Percentiles rank a stretch among this genome's conserved stretches.
These are phyloP conservation scores for Cladosporium sp. DNA, from an alignment of 2,329 filamentous ascomycete genomes.

Conservation along the genomic window DNA sequence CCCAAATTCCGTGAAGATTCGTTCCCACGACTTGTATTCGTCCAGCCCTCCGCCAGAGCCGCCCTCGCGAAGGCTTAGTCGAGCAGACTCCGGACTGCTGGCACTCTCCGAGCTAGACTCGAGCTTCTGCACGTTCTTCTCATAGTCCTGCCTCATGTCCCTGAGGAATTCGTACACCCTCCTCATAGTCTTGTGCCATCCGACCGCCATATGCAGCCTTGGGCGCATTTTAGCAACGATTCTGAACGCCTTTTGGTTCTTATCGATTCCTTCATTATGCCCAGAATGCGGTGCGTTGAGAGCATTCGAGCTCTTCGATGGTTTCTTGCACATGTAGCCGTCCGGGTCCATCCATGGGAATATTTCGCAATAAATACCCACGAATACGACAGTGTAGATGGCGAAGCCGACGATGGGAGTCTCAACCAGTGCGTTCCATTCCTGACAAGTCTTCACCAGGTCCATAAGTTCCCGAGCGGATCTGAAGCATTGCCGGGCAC, in stretches of 20 bases:
- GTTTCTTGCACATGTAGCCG: constrained; percentile 45
- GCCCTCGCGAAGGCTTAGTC: constrained; percentile 40
- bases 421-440: constrained; percentile 59
- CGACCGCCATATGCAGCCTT: constrained; percentile 54
- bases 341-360: constrained; percentile 66
- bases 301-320: background rate
- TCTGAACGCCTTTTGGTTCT: constrained; percentile 47
- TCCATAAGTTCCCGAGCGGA: constrained; percentile 62
- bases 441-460: constrained; percentile 58
- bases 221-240: constrained; percentile 50
- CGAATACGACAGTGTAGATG: constrained; percentile 62
- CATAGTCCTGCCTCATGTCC: constrained; percentile 48
- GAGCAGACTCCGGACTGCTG: constrained; percentile 29
- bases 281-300: background rate
- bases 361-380: constrained; percentile 60
- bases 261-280: constrained; percentile 35
- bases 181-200: constrained; percentile 52
- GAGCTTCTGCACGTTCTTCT: constrained; percentile 29
- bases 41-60: constrained; percentile 50
- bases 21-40: constrained; percentile 48
- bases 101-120: constrained; percentile 28
- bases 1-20: constrained; percentile 33
- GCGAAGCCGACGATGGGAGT: constrained; percentile 66
- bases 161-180: constrained; percentile 53
- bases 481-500: constrained; percentile 59